Percentiles rank a stretch among this genome's conserved stretches.
phyloP scores from a whole-genome alignment of 306 rosid species.

The Ammopiptanthus mongolicus region DNA sequence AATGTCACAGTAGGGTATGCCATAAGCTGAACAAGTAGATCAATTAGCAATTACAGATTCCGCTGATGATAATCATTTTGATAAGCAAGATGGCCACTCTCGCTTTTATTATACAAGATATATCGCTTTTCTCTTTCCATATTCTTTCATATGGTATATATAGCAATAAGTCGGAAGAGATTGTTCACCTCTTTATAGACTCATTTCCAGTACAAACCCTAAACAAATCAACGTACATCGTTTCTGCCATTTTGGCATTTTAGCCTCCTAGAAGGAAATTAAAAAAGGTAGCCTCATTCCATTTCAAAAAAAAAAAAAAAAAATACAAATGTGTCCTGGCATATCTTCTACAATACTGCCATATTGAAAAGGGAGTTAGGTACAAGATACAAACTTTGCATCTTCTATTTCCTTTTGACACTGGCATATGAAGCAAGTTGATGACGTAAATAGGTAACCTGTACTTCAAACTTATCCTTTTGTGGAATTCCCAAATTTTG shows the following conservation, averaged over 20 bases:
- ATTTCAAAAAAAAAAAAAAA: neutral
- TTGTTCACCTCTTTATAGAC: neutral
- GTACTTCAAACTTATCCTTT: neutral
- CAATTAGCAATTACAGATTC: neutral
- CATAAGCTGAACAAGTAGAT: neutral
- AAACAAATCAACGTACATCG: neutral
- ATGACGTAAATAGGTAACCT: neutral
- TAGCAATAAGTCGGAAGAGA: neutral
- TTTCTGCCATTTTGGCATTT: neutral
- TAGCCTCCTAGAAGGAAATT: neutral
- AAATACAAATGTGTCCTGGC: neutral
- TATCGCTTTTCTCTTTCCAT: neutral
- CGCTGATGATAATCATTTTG: neutral
- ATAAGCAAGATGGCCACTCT: neutral
- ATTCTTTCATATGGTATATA: neutral
- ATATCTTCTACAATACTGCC: neutral
- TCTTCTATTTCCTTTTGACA: neutral
- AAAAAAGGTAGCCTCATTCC: neutral
- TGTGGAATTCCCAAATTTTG: neutral
- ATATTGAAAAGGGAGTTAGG: neutral
- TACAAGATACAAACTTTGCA: neutral
- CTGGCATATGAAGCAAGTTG: neutral
- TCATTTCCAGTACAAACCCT: neutral
- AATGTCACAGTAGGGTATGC: neutral
- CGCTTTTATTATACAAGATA: neutral